Conservation (phyloP, 306 rosid species). For the Datisca glomerata region DNA sequence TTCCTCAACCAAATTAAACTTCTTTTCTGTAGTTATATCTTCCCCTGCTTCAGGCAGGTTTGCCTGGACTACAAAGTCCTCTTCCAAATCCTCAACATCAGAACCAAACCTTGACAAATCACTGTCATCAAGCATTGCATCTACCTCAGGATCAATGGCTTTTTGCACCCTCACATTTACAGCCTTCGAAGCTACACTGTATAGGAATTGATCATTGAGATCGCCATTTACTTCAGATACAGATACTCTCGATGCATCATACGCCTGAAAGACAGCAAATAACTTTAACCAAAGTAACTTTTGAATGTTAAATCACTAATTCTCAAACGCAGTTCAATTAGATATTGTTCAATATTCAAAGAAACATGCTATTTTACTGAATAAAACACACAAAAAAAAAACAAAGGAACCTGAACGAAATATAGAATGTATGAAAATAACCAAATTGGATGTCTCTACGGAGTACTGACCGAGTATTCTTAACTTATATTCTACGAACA, state of each 20-base stretch:
- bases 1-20: conserved; percentile 11
- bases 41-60: conserved; percentile 31
- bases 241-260: conserved; percentile 64
- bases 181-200: conserved; percentile 54
- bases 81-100: conserved; percentile 82
- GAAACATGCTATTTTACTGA: too few relatives aligned
- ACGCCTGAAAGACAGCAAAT: conserved; percentile 39
- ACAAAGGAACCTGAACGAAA: too few relatives aligned
- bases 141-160: conserved; percentile 78
- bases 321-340: too few relatives aligned
- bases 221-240: conserved; percentile 34
- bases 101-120: conserved; percentile 71
- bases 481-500: too few relatives aligned
- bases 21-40: conserved; percentile 1
- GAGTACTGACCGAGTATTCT: too few relatives aligned
- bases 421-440: too few relatives aligned
- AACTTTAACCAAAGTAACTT: too few relatives aligned
- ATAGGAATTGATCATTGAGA: conserved; percentile 26
- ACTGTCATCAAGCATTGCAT: conserved; percentile 68
- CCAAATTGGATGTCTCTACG: too few relatives aligned
- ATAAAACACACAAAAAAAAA: too few relatives aligned
- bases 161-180: conserved; percentile 53
- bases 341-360: too few relatives aligned
- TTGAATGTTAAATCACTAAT: background rate
- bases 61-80: conserved; percentile 81